phyloP scores from a whole-genome alignment of 441 rosid species.

The Aquilaria agallochum region DNA sequence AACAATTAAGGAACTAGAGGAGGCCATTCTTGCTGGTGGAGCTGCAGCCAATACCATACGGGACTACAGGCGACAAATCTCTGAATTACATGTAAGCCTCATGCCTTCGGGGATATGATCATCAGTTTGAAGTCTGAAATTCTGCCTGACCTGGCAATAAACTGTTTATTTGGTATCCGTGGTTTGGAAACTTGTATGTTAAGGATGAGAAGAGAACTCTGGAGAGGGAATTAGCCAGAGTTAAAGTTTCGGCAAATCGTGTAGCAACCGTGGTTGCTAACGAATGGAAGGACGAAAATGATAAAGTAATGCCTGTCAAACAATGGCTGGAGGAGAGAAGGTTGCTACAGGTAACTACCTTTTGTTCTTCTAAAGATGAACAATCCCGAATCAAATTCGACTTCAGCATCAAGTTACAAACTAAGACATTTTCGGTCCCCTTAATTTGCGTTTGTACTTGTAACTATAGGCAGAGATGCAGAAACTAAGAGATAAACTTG shows the following conservation, averaged over 20 bases:
- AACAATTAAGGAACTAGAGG: conserved; percentile 76
- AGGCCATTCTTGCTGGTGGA: conserved; percentile 79
- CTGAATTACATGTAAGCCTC: conserved; percentile 58
- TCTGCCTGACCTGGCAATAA: neutral
- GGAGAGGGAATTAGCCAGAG: conserved; percentile 90
- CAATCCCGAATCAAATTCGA: neutral
- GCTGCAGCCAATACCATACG: conserved; percentile 78
- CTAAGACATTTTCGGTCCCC: neutral
- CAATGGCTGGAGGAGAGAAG: conserved; percentile 93
- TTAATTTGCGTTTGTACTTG: neutral
- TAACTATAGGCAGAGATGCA: conserved; percentile 81
- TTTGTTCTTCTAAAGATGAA: neutral
- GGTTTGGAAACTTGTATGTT: neutral
- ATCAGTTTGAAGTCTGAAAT: neutral
- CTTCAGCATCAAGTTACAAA: neutral
- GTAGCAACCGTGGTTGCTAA: conserved; percentile 87
- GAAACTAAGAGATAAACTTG: conserved; percentile 69
- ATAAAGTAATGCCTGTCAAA: conserved; percentile 88
- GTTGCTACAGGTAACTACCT: conserved; percentile 62
- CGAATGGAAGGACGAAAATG: conserved; percentile 94
- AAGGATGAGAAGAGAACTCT: conserved; percentile 90
- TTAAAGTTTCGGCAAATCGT: conserved; percentile 70
- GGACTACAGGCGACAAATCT: conserved; percentile 68
- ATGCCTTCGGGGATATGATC: neutral
- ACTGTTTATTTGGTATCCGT: neutral